Conservation (phyloP, 140 eudicot genomes). For the Anethum foeniculum region DNA sequence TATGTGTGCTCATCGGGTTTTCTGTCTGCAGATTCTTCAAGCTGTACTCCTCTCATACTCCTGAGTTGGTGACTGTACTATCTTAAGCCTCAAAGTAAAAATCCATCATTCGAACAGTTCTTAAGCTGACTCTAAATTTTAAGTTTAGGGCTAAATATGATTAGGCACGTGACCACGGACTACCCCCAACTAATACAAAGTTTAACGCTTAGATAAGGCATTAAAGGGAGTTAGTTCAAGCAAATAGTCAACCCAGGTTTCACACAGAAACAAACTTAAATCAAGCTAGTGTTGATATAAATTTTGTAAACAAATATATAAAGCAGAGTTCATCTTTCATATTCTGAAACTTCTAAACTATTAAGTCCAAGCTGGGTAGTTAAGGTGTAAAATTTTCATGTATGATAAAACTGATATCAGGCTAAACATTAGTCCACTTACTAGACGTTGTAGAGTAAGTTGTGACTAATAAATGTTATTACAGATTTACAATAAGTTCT, state of each 20-base stretch:
- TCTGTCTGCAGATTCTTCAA: background rate
- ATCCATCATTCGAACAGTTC: background rate
- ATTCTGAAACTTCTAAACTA: background rate
- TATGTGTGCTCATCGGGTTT: background rate
- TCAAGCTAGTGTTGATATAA: background rate
- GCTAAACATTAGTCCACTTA: background rate
- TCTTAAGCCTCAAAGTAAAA: background rate
- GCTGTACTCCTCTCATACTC: background rate
- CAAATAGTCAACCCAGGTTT: background rate
- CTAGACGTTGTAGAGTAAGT: background rate
- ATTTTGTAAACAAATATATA: background rate
- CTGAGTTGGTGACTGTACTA: background rate
- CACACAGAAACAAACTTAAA: background rate
- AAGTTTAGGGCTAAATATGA: background rate
- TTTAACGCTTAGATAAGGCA: background rate
- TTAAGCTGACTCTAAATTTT: background rate
- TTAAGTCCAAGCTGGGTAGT: background rate
- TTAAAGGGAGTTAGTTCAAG: background rate
- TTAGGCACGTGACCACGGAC: background rate
- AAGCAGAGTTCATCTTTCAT: background rate
- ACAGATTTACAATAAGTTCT: background rate
- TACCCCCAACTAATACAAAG: background rate
- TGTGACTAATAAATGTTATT: background rate
- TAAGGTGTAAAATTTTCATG: background rate
- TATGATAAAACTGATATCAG: background rate